phyloP scores from a whole-genome alignment of 2,329 filamentous ascomycete species.

The Diplodia intermedia region DNA sequence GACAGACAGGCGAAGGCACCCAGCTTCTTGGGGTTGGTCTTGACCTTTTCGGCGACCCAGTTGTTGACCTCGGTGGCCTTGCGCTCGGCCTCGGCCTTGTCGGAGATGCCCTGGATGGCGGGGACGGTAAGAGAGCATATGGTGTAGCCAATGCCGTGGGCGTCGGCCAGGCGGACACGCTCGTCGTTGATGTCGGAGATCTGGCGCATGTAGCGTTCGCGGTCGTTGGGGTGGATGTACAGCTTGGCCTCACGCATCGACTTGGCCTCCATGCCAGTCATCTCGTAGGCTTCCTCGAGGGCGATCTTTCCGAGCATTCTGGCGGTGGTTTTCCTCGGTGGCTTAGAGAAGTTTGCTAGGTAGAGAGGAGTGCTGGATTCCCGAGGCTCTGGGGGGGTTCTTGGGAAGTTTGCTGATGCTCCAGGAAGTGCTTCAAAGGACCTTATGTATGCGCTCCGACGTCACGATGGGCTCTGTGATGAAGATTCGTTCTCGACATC shows the following conservation, averaged over 20 bases:
- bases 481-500: constrained; percentile 2
- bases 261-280: constrained; percentile 25
- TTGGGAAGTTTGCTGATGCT: not conserved
- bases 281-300: constrained; percentile 29
- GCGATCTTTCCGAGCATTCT: constrained; percentile 28
- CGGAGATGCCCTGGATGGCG: constrained; percentile 40
- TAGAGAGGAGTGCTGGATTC: not conserved
- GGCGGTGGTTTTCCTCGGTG: not conserved
- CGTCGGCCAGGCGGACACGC: constrained; percentile 32
- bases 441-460: not conserved
- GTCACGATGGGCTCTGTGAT: not conserved
- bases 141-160: constrained; percentile 40
- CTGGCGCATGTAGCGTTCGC: constrained; percentile 21
- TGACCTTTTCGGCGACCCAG: constrained; percentile 39
- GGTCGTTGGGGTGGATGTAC: constrained; percentile 25
- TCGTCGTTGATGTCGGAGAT: constrained; percentile 36
- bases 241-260: constrained; percentile 25
- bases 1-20: constrained; percentile 37
- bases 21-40: constrained; percentile 32
- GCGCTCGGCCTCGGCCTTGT: constrained; percentile 39
- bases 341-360: not conserved
- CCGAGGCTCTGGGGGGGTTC: not conserved
- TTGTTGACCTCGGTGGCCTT: constrained; percentile 41
- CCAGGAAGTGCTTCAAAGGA: not conserved
- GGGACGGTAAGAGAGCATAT: constrained; percentile 42